These are phyloP conservation scores for Trypanosoma platydactyli DNA, from an alignment of 208 protist genomes.

Conservation along the genomic window DNA sequence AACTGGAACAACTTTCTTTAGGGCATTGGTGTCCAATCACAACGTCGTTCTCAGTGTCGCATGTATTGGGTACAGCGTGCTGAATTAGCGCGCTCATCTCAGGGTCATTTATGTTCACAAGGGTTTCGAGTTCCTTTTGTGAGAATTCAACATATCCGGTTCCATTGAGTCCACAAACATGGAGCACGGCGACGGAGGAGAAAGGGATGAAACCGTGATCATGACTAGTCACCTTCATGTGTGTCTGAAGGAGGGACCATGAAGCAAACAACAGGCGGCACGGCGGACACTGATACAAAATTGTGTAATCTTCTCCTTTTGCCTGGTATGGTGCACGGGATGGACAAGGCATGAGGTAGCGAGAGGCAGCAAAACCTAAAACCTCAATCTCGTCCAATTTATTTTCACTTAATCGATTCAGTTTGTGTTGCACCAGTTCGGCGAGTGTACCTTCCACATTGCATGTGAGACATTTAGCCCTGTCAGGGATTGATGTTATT, in stretches of 20 bases:
- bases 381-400: conserved; percentile 28
- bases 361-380: conserved; percentile 19
- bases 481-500: conserved; percentile 36
- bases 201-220: conserved; percentile 26
- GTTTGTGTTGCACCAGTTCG: conserved; percentile 45
- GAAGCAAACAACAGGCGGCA: conserved; percentile 57
- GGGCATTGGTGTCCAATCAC: conserved; percentile 33
- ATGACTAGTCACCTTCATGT: conserved; percentile 44
- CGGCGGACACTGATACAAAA: conserved; percentile 72
- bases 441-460: conserved; percentile 28
- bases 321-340: conserved; percentile 11
- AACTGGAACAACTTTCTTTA: conserved; percentile 33
- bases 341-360: conserved; percentile 30
- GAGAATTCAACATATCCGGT: neutral
- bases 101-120: conserved; percentile 40
- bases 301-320: conserved; percentile 31
- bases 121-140: conserved; percentile 53
- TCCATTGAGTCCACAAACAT: neutral
- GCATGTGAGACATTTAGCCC: conserved; percentile 50
- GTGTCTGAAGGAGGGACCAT: conserved; percentile 45
- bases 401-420: conserved; percentile 4
- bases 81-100: conserved; percentile 8
- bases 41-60: conserved; percentile 23
- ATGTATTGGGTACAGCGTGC: neutral
- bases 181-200: conserved; percentile 5